These are phyloP conservation scores for Solanum rostratum DNA, from an alignment of 257 asterid genomes.

Conservation along the genomic window DNA sequence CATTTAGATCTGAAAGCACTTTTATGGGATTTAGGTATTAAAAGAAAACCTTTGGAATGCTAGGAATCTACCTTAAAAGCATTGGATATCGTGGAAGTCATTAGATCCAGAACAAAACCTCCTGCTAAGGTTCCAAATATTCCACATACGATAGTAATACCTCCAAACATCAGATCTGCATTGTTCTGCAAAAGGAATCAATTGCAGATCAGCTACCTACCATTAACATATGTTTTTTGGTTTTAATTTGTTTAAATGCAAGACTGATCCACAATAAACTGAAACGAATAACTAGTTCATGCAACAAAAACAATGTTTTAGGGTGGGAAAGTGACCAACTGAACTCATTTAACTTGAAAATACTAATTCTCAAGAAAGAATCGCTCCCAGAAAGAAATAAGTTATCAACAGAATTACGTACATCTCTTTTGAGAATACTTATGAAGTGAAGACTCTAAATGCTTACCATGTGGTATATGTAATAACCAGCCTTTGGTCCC, in stretches of 20 bases:
- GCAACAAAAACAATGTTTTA: neutral
- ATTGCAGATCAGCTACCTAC: neutral
- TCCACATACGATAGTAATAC: conserved; percentile 67
- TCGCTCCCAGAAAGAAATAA: neutral
- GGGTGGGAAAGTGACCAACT: neutral
- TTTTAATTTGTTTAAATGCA: neutral
- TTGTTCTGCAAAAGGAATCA: conserved; percentile 33
- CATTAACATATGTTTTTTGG: neutral
- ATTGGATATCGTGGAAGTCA: conserved; percentile 65
- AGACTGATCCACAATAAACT: neutral
- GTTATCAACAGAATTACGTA: neutral
- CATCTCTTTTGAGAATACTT: neutral
- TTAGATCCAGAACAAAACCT: conserved; percentile 57
- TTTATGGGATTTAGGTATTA: neutral
- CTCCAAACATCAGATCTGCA: conserved; percentile 88
- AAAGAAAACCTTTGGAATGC: neutral
- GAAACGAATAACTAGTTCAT: neutral
- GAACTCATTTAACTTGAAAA: neutral
- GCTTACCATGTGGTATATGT: conserved; percentile 84
- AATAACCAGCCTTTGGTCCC: conserved; percentile 99
- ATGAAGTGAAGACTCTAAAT: neutral
- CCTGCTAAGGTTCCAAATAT: conserved; percentile 81
- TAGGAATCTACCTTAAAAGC: conserved; percentile 63
- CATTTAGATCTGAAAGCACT: neutral
- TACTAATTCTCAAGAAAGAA: neutral